Conservation (phyloP, 345 rosid genomes). For the Mallotus nudiflorus region DNA sequence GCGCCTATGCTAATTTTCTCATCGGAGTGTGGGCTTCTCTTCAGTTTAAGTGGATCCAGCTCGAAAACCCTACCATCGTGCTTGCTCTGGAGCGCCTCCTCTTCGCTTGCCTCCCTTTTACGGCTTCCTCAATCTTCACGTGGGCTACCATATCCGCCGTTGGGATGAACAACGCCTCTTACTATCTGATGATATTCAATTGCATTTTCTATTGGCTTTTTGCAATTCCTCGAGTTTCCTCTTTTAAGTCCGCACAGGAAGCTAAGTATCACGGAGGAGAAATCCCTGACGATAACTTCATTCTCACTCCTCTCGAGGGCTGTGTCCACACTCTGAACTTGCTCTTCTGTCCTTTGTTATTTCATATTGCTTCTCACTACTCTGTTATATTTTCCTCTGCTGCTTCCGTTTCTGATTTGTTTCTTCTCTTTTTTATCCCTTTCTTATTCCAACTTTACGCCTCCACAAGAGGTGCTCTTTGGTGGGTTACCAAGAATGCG, state of each 20-base stretch:
- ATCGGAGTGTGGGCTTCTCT: constrained; percentile 95
- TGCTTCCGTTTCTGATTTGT: constrained; percentile 68
- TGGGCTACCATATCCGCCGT: constrained; percentile 95
- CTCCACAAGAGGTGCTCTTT: constrained; percentile 85
- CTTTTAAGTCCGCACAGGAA: constrained; percentile 78
- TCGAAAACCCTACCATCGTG: constrained; percentile 84
- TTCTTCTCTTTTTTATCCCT: constrained; percentile 85
- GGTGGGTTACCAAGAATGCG: constrained; percentile 86
- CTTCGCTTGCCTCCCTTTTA: constrained; percentile 80
- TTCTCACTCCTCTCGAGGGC: constrained; percentile 76
- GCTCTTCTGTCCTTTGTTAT: constrained; percentile 74
- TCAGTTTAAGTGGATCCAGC: constrained; percentile 96
- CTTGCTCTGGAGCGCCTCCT: constrained; percentile 86
- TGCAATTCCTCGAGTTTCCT: constrained; percentile 80
- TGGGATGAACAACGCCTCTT: constrained; percentile 85
- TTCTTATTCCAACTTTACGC: constrained; percentile 90
- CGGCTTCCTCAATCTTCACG: constrained; percentile 77
- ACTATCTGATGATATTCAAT: constrained; percentile 69
- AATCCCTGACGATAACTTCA: constrained; percentile 77
- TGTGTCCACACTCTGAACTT: constrained; percentile 80
- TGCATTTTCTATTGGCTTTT: constrained; percentile 96
- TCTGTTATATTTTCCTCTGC: constrained; percentile 68
- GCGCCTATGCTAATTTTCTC: constrained; percentile 71
- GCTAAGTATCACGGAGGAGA: constrained; percentile 92
- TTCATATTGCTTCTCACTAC: constrained; percentile 88